These are phyloP conservation scores for Apiospora arundinis DNA, from an alignment of 2,329 filamentous ascomycete species.

Conservation along the genomic window DNA sequence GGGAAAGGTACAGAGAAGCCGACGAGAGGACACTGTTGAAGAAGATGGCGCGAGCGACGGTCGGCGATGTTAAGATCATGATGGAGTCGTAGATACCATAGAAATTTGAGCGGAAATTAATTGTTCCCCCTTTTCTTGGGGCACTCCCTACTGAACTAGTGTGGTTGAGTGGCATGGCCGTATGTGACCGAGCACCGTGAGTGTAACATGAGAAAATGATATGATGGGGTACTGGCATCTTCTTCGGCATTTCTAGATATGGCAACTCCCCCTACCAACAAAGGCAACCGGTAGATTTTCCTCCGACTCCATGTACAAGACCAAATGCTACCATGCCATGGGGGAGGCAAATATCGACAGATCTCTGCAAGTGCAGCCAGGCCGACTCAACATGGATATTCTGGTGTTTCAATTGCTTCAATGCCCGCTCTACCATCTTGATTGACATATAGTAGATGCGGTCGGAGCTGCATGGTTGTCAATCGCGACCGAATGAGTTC, in stretches of 20 bases:
- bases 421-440: background rate
- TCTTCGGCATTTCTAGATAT: background rate
- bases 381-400: background rate
- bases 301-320: background rate
- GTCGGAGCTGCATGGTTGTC: background rate
- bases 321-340: background rate
- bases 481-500: background rate
- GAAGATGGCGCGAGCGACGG: constrained; percentile 81
- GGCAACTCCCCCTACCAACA: background rate
- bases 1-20: constrained; percentile 86
- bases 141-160: background rate
- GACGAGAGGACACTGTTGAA: constrained; percentile 87
- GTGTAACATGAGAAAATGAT: background rate
- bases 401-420: background rate
- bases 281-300: background rate
- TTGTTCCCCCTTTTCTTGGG: background rate
- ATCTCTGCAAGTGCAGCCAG: background rate
- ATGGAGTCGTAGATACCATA: constrained; percentile 46
- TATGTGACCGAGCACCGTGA: background rate
- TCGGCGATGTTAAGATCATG: constrained; percentile 63
- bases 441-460: background rate
- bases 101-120: constrained; percentile 7
- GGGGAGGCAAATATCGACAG: background rate
- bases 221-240: background rate
- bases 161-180: background rate